Evolutionary conservation across 208 protist species (phyloP).

Genomic region (Wallacemonas sp.): DNA sequence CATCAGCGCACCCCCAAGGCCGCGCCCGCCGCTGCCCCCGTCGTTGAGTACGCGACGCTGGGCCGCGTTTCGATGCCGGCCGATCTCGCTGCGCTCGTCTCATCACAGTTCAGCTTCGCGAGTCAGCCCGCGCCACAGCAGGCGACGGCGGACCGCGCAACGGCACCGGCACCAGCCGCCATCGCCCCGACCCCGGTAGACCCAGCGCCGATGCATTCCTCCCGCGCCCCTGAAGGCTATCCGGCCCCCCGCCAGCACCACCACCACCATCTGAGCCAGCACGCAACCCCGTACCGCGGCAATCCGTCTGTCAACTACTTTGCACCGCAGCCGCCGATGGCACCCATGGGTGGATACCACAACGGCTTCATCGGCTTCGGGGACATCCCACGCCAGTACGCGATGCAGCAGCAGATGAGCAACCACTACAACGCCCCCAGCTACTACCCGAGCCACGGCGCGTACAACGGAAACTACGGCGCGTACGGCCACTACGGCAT

Average conservation of each 20-base stretch:
- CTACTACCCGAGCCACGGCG: conserved; percentile 23
- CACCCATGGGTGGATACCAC: background rate
- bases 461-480: conserved; percentile 2
- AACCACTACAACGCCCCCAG: conserved; percentile 29
- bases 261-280: conserved; percentile 17
- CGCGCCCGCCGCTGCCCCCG: conserved; percentile 3
- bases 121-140: conserved; percentile 9
- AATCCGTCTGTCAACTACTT: conserved; percentile 17
- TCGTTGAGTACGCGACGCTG: conserved; percentile 14
- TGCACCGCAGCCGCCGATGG: conserved; percentile 10
- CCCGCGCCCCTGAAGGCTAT: conserved; percentile 2
- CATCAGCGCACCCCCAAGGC: conserved; percentile 7
- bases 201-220: background rate
- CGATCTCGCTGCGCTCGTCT: conserved; percentile 21
- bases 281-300: conserved; percentile 1
- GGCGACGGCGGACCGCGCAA: conserved; percentile 9
- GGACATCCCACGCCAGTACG: conserved; percentile 9
- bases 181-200: background rate
- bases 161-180: background rate
- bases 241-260: conserved; percentile 8
- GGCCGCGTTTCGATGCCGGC: conserved; percentile 46
- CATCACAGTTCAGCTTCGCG: conserved; percentile 24
- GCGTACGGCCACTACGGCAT: background rate
- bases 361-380: conserved; percentile 2
- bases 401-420: conserved; percentile 17